A percentile compares a stretch with the other conserved stretches of the same genome.
Conservation (phyloP, 441 rosid species). For the Populus hybrid region DNA sequence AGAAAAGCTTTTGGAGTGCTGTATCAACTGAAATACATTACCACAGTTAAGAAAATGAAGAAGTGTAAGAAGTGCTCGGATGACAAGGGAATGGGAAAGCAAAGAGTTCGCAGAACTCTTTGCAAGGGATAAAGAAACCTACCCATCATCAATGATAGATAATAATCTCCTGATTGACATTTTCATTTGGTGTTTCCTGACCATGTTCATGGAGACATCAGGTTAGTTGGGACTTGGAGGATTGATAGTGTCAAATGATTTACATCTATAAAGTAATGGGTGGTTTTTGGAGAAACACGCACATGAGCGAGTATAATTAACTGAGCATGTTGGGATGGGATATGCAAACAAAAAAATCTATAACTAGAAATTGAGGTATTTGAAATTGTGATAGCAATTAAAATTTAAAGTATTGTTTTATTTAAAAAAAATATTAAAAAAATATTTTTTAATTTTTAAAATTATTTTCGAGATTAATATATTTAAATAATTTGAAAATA, state of each 20-base stretch:
- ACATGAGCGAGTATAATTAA: neutral
- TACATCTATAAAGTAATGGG: neutral
- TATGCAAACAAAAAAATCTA: neutral
- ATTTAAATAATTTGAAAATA: no score
- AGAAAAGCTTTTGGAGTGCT: neutral
- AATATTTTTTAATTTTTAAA: no score
- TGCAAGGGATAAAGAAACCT: neutral
- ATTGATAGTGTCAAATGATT: neutral
- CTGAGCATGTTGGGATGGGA: neutral
- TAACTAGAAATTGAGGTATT: no score
- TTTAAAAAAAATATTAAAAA: no score
- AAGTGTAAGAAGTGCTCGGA: neutral
- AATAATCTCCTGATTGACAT: neutral
- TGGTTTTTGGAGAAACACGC: neutral
- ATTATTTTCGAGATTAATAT: no score
- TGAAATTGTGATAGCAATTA: neutral
- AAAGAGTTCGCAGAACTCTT: neutral
- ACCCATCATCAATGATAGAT: neutral
- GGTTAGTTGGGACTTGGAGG: neutral
- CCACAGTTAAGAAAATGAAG: neutral
- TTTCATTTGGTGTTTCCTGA: neutral
- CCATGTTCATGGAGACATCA: neutral
- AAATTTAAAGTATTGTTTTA: fast-evolving
- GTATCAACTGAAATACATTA: neutral
- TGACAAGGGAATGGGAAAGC: neutral